A percentile compares a stretch with the other conserved stretches of the same genome.
Evolutionary conservation across 305 asterid species (phyloP).

Genomic region (Fraxinus floribunda): DNA sequence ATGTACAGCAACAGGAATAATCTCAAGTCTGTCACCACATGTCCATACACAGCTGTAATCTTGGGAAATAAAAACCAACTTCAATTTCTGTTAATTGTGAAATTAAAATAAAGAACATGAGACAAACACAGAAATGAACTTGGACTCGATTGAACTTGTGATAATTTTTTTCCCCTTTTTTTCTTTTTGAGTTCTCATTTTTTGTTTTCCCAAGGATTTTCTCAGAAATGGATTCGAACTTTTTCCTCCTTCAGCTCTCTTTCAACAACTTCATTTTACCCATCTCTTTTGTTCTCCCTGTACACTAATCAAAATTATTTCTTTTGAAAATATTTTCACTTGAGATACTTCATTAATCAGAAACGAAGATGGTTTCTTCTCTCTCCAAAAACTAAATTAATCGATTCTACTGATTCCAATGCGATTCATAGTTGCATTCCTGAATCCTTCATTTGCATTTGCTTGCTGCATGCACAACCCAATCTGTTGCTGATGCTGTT

Average conservation of each 20-base stretch:
- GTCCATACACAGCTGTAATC: not conserved
- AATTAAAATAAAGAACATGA: not conserved
- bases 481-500: constrained; percentile 34
- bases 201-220: constrained; percentile 22
- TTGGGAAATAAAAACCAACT: not conserved
- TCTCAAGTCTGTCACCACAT: not conserved
- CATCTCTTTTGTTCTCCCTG: not conserved
- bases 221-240: not conserved
- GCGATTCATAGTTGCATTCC: constrained; percentile 61
- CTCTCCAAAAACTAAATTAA: constrained; percentile 17
- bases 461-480: constrained; percentile 65
- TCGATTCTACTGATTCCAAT: constrained; percentile 66
- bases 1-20: not conserved
- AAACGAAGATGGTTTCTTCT: not conserved
- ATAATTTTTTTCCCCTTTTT: not conserved
- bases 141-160: constrained; percentile 4
- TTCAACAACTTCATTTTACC: not conserved
- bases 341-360: not conserved
- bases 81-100: not conserved
- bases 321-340: not conserved
- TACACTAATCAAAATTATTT: not conserved
- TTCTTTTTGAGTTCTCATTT: not conserved
- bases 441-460: constrained; percentile 48
- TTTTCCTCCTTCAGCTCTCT: constrained; percentile 1
- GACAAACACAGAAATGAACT: not conserved